Evolutionary conservation across 2,329 filamentous ascomycete genomes (phyloP).

Genomic region (Eurotiales sp.): DNA sequence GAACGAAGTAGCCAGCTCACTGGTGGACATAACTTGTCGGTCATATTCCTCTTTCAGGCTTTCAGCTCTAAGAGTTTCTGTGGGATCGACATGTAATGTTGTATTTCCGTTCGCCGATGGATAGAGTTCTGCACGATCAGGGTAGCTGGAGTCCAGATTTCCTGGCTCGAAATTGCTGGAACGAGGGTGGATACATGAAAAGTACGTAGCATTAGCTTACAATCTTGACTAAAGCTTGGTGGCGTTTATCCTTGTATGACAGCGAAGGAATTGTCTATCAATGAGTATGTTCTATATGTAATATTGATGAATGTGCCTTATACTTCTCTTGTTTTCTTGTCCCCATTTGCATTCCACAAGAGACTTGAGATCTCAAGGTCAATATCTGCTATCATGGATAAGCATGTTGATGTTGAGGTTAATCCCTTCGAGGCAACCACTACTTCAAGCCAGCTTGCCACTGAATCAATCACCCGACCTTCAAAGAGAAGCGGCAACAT

Average conservation of each 20-base stretch:
- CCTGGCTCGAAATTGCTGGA: neutral
- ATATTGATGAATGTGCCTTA: neutral
- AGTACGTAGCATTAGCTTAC: too few relatives aligned
- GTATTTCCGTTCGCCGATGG: too few relatives aligned
- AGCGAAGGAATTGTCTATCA: too few relatives aligned
- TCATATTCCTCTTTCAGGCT: neutral
- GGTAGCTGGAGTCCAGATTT: too few relatives aligned
- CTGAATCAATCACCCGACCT: neutral
- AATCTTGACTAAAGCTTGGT: too few relatives aligned
- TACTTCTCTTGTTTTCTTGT: neutral
- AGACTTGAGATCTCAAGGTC: neutral
- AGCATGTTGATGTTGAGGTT: slow-evolving; percentile 5
- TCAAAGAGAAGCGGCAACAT: slow-evolving; percentile 8
- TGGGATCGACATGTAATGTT: slow-evolving; percentile 2
- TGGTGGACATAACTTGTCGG: too few relatives aligned
- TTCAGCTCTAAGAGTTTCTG: neutral
- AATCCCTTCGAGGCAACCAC: neutral
- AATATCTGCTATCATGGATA: slow-evolving; percentile 10
- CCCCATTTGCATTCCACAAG: neutral
- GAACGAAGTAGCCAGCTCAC: too few relatives aligned
- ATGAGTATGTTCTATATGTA: too few relatives aligned
- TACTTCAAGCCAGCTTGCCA: neutral
- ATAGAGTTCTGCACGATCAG: too few relatives aligned
- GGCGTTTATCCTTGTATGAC: neutral
- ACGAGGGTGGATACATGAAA: neutral